Base-by-base conservation (phyloP, 495 filamentous ascomycete species). In the Lophiostoma macrostomum region DNA sequence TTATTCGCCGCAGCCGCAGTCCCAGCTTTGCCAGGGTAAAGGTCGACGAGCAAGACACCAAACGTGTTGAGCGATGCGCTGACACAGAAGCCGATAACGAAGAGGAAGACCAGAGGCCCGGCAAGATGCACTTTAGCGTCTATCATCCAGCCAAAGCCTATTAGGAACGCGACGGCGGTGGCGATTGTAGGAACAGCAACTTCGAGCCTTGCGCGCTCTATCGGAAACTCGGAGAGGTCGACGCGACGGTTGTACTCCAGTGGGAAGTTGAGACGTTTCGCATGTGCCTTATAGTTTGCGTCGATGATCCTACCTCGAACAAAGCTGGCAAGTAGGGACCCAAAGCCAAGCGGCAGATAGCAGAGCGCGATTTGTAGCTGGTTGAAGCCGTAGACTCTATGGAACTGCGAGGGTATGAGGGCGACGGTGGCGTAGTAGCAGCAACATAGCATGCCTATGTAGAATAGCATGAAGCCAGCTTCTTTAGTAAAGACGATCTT, bases 1-100 rank as follows among this genome's bases (percentile, higher is more conserved):
- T 89, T 89, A 51, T 81, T 85, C 8, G 83, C 81, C 2, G 86
- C 86, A 3, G 83, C 82, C 0, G 84, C 83, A 0, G 84, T 79
- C 0, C 78, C 78, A 0, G 85, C 80, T 11, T 73, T 74, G 0
- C 68, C 74, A 0, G 79, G 79, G 50, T 82, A 82, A 4, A 89
- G 67, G 58, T 90, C 86, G 0, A 88, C 75, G 16, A 87, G 63
- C 50, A 90, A 66, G 0, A 79, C 79, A 47, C 71, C 50, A 31
- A 69, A 37, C 5, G 44, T 76, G 32, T 79, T 83, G 56, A 80
- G 80, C 0, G 78, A 69, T 0, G 76, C 80, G 0, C 77, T 82
- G n/a, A 83, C 53, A 0, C 72, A 65, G 19, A 79, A 59, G 0
- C 81, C 82, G 47, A 82, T 73, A 19, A 83, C 47, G 60, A 86